Conservation (phyloP, 2,329 filamentous ascomycete genomes). For the Onygenales sp. region DNA sequence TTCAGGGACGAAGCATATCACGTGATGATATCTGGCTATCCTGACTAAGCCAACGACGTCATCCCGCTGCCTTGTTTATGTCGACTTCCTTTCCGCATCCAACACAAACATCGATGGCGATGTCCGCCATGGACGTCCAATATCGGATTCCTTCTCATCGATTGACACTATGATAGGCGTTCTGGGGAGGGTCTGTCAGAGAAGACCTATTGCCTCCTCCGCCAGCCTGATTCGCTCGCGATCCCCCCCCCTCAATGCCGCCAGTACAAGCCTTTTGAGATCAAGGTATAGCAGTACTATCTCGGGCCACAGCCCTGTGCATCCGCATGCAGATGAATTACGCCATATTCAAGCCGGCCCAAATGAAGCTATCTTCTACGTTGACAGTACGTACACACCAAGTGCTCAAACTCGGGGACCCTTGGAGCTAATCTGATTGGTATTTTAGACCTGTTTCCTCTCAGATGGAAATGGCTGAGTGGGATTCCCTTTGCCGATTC, state of each 20-base stretch:
- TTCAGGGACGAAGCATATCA: not conserved
- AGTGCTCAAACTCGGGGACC: too few species aligned
- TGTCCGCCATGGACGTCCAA: not conserved
- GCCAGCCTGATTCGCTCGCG: not conserved
- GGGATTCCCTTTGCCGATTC: constrained; percentile 41
- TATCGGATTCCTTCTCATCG: not conserved
- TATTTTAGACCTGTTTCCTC: constrained; percentile 66
- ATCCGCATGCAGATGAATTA: constrained; percentile 53
- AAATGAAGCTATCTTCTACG: constrained; percentile 78
- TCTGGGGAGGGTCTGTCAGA: constrained; percentile 2
- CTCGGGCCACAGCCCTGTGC: constrained; percentile 6
- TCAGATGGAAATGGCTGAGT: constrained; percentile 59
- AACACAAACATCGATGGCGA: not conserved
- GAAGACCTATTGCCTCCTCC: not conserved
- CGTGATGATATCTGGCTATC: not conserved
- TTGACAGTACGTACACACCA: constrained; percentile 59
- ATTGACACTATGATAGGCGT: constrained; percentile 5
- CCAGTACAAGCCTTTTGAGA: not conserved
- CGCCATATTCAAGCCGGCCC: constrained; percentile 71
- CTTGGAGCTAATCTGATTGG: not conserved
- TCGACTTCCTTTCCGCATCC: not conserved
- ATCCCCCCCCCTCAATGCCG: not conserved
- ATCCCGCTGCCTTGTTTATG: not conserved
- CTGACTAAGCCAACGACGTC: not conserved
- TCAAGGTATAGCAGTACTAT: not conserved